These are phyloP conservation scores for Nepenthes gracilis DNA, from an alignment of 148 eudicot genomes.

Conservation along the genomic window DNA sequence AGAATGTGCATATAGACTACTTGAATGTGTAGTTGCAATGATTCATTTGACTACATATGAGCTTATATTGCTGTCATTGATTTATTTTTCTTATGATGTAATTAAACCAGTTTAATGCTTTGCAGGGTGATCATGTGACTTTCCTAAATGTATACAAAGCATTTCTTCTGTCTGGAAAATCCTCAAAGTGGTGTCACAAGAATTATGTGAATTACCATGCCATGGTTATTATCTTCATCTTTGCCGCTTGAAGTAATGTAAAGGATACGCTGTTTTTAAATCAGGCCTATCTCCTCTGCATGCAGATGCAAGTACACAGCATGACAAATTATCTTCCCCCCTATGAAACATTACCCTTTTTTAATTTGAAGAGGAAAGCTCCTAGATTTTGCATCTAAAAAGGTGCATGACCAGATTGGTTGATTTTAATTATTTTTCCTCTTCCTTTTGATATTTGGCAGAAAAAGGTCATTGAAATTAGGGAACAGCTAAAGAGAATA, in stretches of 20 bases:
- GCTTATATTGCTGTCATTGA: too few relatives aligned
- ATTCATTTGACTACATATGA: too few relatives aligned
- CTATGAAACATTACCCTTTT: too few relatives aligned
- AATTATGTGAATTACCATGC: conserved; percentile 92
- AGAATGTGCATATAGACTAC: too few relatives aligned
- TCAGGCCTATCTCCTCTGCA: too few relatives aligned
- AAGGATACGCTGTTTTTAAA: not conserved
- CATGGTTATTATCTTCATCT: conserved; percentile 48
- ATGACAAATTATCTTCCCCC: too few relatives aligned
- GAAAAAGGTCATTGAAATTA: conserved; percentile 77
- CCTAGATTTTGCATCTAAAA: not conserved
- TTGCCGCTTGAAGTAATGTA: not conserved
- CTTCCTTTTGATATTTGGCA: conserved; percentile 22
- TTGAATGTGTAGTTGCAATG: too few relatives aligned
- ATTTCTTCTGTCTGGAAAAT: conserved; percentile 73
- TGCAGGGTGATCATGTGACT: conserved; percentile 97
- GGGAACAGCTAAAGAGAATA: conserved; percentile 84
- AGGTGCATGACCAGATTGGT: not conserved
- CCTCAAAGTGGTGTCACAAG: conserved; percentile 90
- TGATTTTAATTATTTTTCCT: not conserved
- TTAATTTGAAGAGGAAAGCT: too few relatives aligned
- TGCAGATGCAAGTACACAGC: too few relatives aligned
- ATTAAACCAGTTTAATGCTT: not conserved
- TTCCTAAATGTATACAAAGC: conserved; percentile 94
- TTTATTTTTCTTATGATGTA: too few relatives aligned